Percentiles rank a stretch among this genome's conserved stretches.
phyloP scores from a whole-genome alignment of 805 yeast genomes.

The Yarrowia sp. region DNA sequence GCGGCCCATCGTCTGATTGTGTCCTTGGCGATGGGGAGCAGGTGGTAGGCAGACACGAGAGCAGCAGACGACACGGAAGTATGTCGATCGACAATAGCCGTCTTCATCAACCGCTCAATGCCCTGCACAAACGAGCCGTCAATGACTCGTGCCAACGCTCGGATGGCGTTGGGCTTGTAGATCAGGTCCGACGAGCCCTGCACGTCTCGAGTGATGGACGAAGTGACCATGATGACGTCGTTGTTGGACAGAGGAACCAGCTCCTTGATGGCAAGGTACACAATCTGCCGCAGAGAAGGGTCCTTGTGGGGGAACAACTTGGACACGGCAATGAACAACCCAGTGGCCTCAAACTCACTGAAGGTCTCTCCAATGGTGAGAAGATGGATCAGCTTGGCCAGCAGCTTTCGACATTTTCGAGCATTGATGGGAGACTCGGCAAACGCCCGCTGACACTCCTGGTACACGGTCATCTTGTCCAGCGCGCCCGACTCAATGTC shows the following conservation, averaged over 20 bases:
- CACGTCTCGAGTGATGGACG: conserved; percentile 96
- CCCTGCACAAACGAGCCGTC: conserved; percentile 85
- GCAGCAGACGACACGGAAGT: conserved; percentile 94
- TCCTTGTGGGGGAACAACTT: conserved; percentile 92
- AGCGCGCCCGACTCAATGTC: conserved; percentile 70
- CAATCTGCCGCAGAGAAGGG: conserved; percentile 82
- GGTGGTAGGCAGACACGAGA: conserved; percentile 82
- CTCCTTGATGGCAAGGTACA: conserved; percentile 91
- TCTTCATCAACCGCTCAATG: conserved; percentile 87
- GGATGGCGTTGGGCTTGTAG: conserved; percentile 90
- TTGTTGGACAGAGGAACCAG: conserved; percentile 70
- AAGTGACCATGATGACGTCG: conserved; percentile 95
- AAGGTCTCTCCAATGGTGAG: conserved; percentile 83
- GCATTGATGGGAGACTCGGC: conserved; percentile 89
- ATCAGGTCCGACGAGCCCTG: conserved; percentile 76
- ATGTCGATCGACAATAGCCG: conserved; percentile 86
- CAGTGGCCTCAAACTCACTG: conserved; percentile 86
- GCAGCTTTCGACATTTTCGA: conserved; percentile 75
- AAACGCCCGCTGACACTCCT: conserved; percentile 89
- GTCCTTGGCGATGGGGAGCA: conserved; percentile 84
- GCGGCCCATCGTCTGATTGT: conserved; percentile 91
- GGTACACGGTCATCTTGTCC: conserved; percentile 96
- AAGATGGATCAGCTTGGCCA: conserved; percentile 79
- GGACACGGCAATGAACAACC: conserved; percentile 87
- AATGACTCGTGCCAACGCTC: conserved; percentile 84